Percentiles rank a stretch among this genome's conserved stretches.
These are phyloP conservation scores for Wickerhamiella kurtzmanii DNA, from an alignment of 805 yeast genomes.

Conservation along the genomic window DNA sequence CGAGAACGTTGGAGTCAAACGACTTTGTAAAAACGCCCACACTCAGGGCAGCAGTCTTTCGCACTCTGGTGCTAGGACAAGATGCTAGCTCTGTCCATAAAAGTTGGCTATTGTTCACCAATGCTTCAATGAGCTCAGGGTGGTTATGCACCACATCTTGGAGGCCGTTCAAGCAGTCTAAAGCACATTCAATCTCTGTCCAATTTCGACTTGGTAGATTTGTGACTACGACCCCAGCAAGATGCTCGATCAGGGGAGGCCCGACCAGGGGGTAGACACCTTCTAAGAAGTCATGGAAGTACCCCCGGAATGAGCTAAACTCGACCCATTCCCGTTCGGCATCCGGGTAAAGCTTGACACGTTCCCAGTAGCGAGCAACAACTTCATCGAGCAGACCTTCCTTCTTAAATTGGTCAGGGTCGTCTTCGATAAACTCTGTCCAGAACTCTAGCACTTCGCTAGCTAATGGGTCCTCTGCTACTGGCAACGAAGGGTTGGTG, in stretches of 20 bases:
- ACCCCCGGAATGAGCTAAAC: conserved; percentile 55
- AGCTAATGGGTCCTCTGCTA: conserved; percentile 22
- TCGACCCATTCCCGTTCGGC: conserved; percentile 32
- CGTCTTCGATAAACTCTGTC: conserved; percentile 24
- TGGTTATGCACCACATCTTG: conserved; percentile 36
- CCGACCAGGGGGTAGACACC: conserved; percentile 55
- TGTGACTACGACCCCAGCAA: conserved; percentile 22
- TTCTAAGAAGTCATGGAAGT: conserved; percentile 67
- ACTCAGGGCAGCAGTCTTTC: conserved; percentile 41
- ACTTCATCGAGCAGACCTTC: conserved; percentile 33
- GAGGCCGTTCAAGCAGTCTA: conserved; percentile 44
- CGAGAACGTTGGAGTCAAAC: conserved; percentile 35
- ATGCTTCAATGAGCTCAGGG: conserved; percentile 24
- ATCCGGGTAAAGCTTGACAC: conserved; percentile 33
- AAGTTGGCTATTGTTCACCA: conserved; percentile 17
- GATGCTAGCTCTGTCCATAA: conserved; percentile 22
- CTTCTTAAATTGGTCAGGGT: conserved; percentile 16
- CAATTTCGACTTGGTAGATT: conserved; percentile 17
- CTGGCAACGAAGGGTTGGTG: conserved; percentile 9
- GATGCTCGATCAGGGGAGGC: conserved; percentile 32
- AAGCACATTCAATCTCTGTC: conserved; percentile 44
- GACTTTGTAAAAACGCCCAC: conserved; percentile 49
- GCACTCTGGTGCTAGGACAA: conserved; percentile 22
- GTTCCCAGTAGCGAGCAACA: conserved; percentile 53
- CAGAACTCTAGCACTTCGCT: conserved; percentile 25